Evolutionary conservation across 1,284 basidiomycete genomes (phyloP).

Genomic region (Lignosus rhinocerotis): DNA sequence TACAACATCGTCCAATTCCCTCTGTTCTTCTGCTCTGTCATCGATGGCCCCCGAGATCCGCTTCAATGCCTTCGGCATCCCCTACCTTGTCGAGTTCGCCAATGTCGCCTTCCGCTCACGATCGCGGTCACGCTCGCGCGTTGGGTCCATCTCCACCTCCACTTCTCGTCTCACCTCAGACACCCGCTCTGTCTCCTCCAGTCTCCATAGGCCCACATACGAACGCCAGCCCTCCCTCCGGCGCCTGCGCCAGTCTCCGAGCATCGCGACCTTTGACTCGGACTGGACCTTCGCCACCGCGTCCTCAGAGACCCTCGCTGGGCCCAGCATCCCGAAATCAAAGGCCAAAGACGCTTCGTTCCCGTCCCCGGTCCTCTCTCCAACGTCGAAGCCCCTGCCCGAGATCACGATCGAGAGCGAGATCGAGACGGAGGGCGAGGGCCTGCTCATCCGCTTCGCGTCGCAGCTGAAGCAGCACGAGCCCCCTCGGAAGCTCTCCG

Average conservation of each 20-base stretch:
- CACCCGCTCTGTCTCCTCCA: neutral
- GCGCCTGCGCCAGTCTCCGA: slow-evolving; percentile 13
- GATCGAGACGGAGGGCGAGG: slow-evolving; percentile 24
- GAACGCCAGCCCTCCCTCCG: slow-evolving; percentile 1
- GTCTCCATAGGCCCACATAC: slow-evolving; percentile 1
- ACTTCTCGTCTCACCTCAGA: neutral
- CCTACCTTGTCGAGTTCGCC: slow-evolving; percentile 44
- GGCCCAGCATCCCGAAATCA: neutral
- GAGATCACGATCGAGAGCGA: slow-evolving; percentile 9
- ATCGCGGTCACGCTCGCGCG: slow-evolving; percentile 22
- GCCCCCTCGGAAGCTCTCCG: slow-evolving; percentile 32
- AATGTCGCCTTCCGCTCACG: slow-evolving; percentile 41
- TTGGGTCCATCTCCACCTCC: neutral
- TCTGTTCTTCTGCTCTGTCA: neutral
- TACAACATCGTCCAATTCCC: neutral
- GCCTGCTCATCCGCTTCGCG: slow-evolving; percentile 42
- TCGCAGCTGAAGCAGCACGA: slow-evolving; percentile 23
- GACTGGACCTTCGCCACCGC: slow-evolving; percentile 26
- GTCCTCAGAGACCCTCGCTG: slow-evolving; percentile 29
- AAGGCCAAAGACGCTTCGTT: neutral
- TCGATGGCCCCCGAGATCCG: slow-evolving; percentile 38
- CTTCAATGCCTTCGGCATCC: slow-evolving; percentile 44
- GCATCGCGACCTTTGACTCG: slow-evolving; percentile 21
- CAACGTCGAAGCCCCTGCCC: slow-evolving; percentile 6
- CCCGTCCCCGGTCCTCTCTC: slow-evolving; percentile 1